Evolutionary conservation across 768 basidiomycete genomes (phyloP).

Genomic region (Suillus subaureus): DNA sequence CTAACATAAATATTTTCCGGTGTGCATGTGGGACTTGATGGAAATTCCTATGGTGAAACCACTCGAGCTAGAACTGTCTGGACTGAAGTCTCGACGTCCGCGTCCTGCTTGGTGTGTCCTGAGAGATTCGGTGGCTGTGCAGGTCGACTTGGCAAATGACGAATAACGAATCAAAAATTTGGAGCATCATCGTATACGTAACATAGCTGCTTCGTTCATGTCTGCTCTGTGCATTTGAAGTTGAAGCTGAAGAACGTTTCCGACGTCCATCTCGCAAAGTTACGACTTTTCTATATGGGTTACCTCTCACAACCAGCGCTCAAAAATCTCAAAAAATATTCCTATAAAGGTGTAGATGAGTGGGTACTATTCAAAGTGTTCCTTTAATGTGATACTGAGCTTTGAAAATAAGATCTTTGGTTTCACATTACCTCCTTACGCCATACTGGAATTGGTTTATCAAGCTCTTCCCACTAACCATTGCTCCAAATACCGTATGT

Average conservation of each 20-base stretch:
- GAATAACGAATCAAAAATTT: neutral
- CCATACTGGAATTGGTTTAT: conserved; percentile 95
- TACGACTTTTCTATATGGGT: conserved; percentile 48
- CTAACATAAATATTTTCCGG: too few relatives aligned
- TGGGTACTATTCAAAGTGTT: conserved; percentile 34
- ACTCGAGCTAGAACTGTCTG: too few relatives aligned
- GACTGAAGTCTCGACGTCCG: too few relatives aligned
- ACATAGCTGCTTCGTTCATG: conserved; percentile 8
- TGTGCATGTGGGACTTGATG: too few relatives aligned
- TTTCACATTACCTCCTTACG: conserved; percentile 75
- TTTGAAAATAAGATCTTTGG: conserved; percentile 51
- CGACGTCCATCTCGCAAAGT: neutral
- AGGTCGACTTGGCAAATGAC: neutral
- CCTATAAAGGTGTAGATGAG: conserved; percentile 85
- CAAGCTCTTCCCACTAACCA: conserved; percentile 77
- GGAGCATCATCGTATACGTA: neutral
- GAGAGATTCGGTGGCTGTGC: neutral
- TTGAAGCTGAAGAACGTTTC: neutral
- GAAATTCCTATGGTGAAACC: too few relatives aligned
- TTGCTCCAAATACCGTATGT: conserved; percentile 90
- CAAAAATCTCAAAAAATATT: conserved; percentile 73
- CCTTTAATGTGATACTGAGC: conserved; percentile 5
- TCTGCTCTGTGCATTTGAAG: neutral
- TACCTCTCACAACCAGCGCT: conserved; percentile 71
- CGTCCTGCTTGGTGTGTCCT: too few relatives aligned